Conservation (phyloP, 352 stramenopile species). For the Heterotrichella gracilis region DNA sequence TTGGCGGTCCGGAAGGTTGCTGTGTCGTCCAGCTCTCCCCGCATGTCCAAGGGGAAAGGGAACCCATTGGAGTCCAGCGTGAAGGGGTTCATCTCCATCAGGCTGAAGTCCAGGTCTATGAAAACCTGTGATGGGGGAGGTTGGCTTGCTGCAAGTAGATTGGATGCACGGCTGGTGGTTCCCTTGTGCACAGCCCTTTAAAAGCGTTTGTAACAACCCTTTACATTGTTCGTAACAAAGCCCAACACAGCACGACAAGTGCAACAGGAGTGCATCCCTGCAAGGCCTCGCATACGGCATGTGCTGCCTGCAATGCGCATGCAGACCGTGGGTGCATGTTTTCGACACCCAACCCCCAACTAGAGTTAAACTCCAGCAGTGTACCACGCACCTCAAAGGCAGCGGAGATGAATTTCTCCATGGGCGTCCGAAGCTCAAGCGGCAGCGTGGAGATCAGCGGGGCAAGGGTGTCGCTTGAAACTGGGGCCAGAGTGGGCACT, state of each 20-base stretch:
- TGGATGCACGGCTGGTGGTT: conserved; percentile 9
- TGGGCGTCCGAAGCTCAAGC: neutral
- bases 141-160: conserved; percentile 52
- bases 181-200: neutral
- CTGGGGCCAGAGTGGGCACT: neutral
- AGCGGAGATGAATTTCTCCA: conserved; percentile 63
- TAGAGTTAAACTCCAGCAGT: neutral
- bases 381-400: conserved; percentile 38
- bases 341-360: neutral
- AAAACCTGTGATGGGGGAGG: conserved; percentile 53
- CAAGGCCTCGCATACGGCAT: conserved; percentile 13
- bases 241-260: neutral
- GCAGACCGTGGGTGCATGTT: neutral
- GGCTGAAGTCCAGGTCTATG: conserved; percentile 69
- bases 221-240: neutral
- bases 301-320: neutral
- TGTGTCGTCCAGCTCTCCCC: conserved; percentile 76
- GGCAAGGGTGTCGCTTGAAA: neutral
- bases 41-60: conserved; percentile 55
- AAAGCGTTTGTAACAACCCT: neutral
- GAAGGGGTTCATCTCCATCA: conserved; percentile 90
- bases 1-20: conserved; percentile 57
- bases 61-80: conserved; percentile 42
- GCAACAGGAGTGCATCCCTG: neutral
- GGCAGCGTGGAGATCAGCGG: no score